These are phyloP conservation scores for Lumnitzera littorea DNA, from an alignment of 345 rosid species.

Conservation along the genomic window DNA sequence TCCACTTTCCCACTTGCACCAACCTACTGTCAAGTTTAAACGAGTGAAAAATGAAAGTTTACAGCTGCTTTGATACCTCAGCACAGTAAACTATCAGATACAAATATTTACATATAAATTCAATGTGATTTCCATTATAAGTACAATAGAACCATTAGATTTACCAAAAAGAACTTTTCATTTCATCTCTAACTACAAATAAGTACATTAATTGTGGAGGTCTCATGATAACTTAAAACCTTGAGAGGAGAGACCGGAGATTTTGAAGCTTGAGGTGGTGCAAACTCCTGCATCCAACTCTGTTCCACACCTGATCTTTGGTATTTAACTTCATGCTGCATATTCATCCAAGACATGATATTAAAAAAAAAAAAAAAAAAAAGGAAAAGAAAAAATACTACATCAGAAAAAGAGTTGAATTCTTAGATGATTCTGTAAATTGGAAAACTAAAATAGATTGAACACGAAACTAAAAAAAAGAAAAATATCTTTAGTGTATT, in stretches of 20 bases:
- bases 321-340: slow-evolving; percentile 27
- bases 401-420: neutral
- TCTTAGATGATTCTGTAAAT: no score
- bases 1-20: slow-evolving; percentile 31
- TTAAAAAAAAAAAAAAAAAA: neutral
- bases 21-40: slow-evolving; percentile 87
- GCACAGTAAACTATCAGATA: no score
- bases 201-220: neutral
- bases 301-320: slow-evolving; percentile 33
- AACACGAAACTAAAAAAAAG: no score
- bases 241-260: slow-evolving; percentile 39
- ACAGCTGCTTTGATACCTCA: slow-evolving; percentile 23
- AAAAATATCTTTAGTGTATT: no score
- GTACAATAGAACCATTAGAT: no score
- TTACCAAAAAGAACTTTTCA: no score
- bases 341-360: neutral
- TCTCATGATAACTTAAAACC: slow-evolving; percentile 29
- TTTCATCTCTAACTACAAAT: no score
- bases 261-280: slow-evolving; percentile 42
- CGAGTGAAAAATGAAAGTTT: slow-evolving; percentile 71
- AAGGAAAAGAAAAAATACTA: neutral
- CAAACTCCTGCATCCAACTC: slow-evolving; percentile 40
- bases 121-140: no score
- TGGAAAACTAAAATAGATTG: no score
- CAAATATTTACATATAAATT: no score